Conservation (phyloP, 2,329 filamentous ascomycete genomes). For the Aspergillus persii region DNA sequence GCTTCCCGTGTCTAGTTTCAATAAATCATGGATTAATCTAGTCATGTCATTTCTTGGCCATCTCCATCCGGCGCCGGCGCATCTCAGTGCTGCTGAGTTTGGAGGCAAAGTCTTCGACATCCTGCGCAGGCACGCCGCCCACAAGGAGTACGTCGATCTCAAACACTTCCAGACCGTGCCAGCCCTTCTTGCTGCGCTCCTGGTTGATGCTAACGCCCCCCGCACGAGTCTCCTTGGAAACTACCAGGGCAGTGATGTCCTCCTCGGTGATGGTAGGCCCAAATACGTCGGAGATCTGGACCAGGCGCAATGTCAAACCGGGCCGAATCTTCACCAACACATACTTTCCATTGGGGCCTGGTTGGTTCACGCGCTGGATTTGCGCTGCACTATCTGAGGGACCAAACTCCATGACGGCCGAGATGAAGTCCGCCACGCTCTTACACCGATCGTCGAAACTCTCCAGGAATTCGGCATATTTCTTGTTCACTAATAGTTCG, state of each 20-base stretch:
- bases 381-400: constrained; percentile 37
- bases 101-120: constrained; percentile 64
- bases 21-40: constrained; percentile 4
- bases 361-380: constrained; percentile 32
- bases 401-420: constrained; percentile 59
- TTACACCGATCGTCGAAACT: constrained; percentile 73
- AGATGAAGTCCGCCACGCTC: constrained; percentile 69
- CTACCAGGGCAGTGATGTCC: constrained; percentile 73
- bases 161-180: constrained; percentile 73
- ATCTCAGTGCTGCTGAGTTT: constrained; percentile 95
- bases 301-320: constrained; percentile 70
- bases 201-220: constrained; percentile 85
- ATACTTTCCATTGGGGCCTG: constrained; percentile 40
- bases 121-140: constrained; percentile 51
- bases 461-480: constrained; percentile 76
- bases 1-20: constrained; percentile 3
- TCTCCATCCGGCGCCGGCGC: constrained; percentile 51
- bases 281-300: constrained; percentile 82
- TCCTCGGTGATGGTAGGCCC: constrained; percentile 86
- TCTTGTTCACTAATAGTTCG: constrained; percentile 82
- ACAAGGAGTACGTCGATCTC: constrained; percentile 86
- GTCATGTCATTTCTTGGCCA: constrained; percentile 29
- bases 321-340: constrained; percentile 52
- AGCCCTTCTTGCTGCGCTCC: constrained; percentile 72
- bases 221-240: constrained; percentile 81